Base-by-base conservation (phyloP, 768 basidiomycete species). In the Pleurotus ostreatus region DNA sequence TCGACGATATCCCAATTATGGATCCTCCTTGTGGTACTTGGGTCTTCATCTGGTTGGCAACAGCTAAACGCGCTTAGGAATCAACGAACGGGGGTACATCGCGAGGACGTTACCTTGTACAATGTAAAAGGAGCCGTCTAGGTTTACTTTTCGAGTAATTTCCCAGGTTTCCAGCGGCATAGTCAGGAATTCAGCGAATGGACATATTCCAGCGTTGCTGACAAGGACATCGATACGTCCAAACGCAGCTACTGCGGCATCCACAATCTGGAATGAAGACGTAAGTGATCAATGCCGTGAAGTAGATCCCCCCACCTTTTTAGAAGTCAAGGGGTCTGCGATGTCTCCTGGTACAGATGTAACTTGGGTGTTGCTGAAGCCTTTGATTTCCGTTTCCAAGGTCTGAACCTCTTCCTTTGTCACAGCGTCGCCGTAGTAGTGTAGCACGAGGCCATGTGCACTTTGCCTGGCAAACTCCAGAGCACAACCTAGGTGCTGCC, bases 1-100 rank as follows among this genome's bases (percentile, higher is more conserved):
- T 89, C n/a, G 84, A 87, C 9, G 87, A 86, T 23, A 90, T 82
- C 18, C 82, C 86, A 39, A 91, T 83, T 63, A 91, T 88, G 3
- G 84, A 80, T 3, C 89, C 89, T 3, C 88, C 87, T 65, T 83
- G 83, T 2, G 86, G 86, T 5, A 66, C 71, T 62, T 89, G 89
- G 13, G 61, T 70, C 59, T 82, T 81, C 89, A 91, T 91, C 65
- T 86, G 85, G 58, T 84, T 86, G 7, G 87, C 87, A 2, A 85
- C 82, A 13, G 86, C 86, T 83, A 48, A 15, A 43, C 20, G 47
- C 59, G 60, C 18, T 51, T 56, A 54, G 59, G 47, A n/a, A 49
- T 16, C 22, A 45, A 30, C 26, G 13, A 26, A 49, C 49, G 30
- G 49, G 46, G 6, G 38, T 23, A 13, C 22, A 45, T 4, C 22